Base-by-base conservation (phyloP, 2,329 filamentous ascomycete genomes). In the Penicillium sp. region DNA sequence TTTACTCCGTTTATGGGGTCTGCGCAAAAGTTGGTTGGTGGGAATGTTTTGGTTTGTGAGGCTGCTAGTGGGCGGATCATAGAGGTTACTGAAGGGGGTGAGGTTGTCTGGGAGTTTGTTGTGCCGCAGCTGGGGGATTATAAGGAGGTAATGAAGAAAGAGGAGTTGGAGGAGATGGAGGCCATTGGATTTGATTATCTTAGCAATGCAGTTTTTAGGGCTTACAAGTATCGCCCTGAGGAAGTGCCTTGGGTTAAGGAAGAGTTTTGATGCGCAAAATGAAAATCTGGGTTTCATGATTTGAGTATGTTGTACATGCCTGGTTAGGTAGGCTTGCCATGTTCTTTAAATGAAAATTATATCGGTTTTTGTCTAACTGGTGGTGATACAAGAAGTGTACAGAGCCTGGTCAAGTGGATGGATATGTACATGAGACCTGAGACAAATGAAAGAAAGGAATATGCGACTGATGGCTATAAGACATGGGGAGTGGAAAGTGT, bases 1-100 rank as follows among this genome's bases (percentile, higher is more conserved):
- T 79, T 78, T 64, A 78, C 74, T 1, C 76, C 77, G 0, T 79
- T 79, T 50, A 79, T 80, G 77, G 78, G 78, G 20, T 73, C 73
- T 47, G 77, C 77, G 8, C 77, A 79, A 61, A 64, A 73, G 14
- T 58, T 79, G 16, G 40, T 37, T 10, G 76, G 74, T 49, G 76
- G 76, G 9, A 79, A 79, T 58, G 76, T 76, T 0, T 51, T 79
- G 50, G 57, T 79, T 6, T 77, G 72, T 22, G 77, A 80, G 62
- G 74, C 72, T 38, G 76, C 72, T 1, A 74, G 74, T 55, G 77
- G 77, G 0, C 67, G 76, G n/a, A 66, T 79, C 4, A 75, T 79
- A 49, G 77, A 79, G 56, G 76, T 79, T 34, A 78, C 75, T 0
- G 57, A 53, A 22, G 69, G 70, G n/a, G 75, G 75, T 0, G 65